These are phyloP conservation scores for Aegilops tauschii DNA, from an alignment of 176 grass and related monocot genomes.

Conservation along the genomic window DNA sequence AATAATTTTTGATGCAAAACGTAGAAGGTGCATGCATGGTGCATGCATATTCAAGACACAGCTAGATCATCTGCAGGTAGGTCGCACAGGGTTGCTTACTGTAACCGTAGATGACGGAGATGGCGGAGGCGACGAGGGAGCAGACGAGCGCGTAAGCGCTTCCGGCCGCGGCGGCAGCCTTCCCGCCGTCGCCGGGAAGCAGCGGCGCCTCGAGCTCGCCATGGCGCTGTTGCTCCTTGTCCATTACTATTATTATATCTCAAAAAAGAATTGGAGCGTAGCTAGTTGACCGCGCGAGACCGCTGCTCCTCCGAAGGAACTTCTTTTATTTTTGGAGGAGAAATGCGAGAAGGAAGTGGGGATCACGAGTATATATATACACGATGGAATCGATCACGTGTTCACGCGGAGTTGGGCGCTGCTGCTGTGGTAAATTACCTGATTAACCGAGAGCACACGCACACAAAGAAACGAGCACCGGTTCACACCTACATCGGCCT, in stretches of 20 bases:
- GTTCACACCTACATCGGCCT: not conserved
- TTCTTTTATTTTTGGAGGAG: not conserved
- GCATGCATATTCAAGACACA: not conserved
- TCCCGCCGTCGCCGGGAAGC: not conserved
- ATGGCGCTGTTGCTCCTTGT: not conserved
- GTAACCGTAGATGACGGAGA: conserved; percentile 8
- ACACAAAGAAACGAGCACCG: not conserved
- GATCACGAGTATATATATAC: not conserved
- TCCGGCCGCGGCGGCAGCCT: not conserved
- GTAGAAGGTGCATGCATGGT: not conserved
- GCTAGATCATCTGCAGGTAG: not conserved
- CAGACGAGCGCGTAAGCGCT: conserved; percentile 12
- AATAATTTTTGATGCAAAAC: not conserved
- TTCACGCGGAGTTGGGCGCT: no score
- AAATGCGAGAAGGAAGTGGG: not conserved
- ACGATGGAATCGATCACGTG: no score
- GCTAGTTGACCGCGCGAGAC: not conserved
- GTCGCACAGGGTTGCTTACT: not conserved
- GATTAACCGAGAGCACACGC: not conserved
- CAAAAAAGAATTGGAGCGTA: not conserved
- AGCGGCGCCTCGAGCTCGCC: not conserved
- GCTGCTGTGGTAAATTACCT: not conserved
- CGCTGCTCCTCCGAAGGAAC: not conserved
- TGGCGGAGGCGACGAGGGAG: conserved; percentile 18
- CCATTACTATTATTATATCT: not conserved